Evolutionary conservation across 228 moss, liverwort and hornwort species (phyloP).

Genomic region (Sphagnum fallax): DNA sequence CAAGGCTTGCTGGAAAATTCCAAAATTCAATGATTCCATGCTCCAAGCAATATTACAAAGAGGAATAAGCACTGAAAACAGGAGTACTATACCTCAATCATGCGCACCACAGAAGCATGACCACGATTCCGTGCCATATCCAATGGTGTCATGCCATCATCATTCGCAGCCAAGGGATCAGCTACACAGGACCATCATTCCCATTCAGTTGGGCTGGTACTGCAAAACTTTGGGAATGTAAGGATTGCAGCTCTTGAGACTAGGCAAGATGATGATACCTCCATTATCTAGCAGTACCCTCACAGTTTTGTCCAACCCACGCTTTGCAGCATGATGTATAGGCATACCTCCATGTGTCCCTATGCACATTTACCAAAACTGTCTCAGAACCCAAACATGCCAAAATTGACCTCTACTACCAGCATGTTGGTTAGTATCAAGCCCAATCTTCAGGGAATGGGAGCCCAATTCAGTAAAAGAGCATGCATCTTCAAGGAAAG

Average conservation of each 20-base stretch:
- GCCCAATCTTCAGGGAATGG: not conserved
- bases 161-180: constrained; percentile 83
- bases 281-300: constrained; percentile 76
- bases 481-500: not conserved
- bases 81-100: constrained; percentile 64
- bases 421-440: not conserved
- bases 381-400: not conserved
- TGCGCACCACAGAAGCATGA: constrained; percentile 76
- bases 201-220: constrained; percentile 67
- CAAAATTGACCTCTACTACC: not conserved
- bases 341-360: constrained; percentile 87
- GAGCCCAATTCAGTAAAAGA: not conserved
- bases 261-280: constrained; percentile 25
- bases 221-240: constrained; percentile 2
- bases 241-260: not conserved
- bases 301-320: constrained; percentile 89
- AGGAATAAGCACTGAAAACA: not conserved
- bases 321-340: constrained; percentile 95
- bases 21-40: too few relatives aligned
- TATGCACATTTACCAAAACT: constrained; percentile 18
- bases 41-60: not conserved
- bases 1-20: too few relatives aligned
- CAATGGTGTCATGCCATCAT: constrained; percentile 82
- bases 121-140: constrained; percentile 85
- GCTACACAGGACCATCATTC: constrained; percentile 85